Conservation (phyloP, 495 filamentous ascomycete genomes). For the Venustampulla echinocandica region DNA sequence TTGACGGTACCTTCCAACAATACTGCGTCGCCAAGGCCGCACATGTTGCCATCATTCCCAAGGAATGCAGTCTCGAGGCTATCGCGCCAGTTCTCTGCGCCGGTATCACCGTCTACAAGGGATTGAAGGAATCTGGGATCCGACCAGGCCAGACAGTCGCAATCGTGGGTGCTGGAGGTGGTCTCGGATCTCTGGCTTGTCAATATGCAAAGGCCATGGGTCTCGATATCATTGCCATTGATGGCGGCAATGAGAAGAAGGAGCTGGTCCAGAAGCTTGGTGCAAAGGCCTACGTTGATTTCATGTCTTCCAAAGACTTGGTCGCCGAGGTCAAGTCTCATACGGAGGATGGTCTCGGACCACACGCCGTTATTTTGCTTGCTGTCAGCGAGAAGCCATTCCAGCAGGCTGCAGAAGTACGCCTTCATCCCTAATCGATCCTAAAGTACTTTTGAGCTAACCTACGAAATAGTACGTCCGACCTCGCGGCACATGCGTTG, state of each 20-base stretch:
- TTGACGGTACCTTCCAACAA: slow-evolving; percentile 89
- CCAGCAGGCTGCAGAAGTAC: slow-evolving; percentile 70
- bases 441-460: not conserved
- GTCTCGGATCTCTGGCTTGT: slow-evolving; percentile 70
- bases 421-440: slow-evolving; percentile 7
- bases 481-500: slow-evolving; percentile 67
- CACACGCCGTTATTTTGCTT: slow-evolving; percentile 79
- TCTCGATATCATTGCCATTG: slow-evolving; percentile 66
- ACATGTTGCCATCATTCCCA: slow-evolving; percentile 71
- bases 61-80: slow-evolving; percentile 64
- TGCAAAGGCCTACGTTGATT: slow-evolving; percentile 69
- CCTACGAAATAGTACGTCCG: slow-evolving; percentile 53
- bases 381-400: slow-evolving; percentile 85
- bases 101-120: slow-evolving; percentile 91
- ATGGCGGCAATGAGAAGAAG: slow-evolving; percentile 69
- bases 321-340: slow-evolving; percentile 72
- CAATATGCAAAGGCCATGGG: slow-evolving; percentile 92
- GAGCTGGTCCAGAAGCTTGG: slow-evolving; percentile 60
- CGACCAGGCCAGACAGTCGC: slow-evolving; percentile 71
- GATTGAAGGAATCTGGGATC: slow-evolving; percentile 71
- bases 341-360: slow-evolving; percentile 69
- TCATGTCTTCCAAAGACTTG: slow-evolving; percentile 60
- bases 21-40: slow-evolving; percentile 80
- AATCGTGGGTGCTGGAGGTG: slow-evolving; percentile 84
- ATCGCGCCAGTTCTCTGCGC: slow-evolving; percentile 78